Percentiles rank a stretch among this genome's conserved stretches.
These are phyloP conservation scores for Fusarium sororula DNA, from an alignment of 2,329 filamentous ascomycete species.

Conservation along the genomic window DNA sequence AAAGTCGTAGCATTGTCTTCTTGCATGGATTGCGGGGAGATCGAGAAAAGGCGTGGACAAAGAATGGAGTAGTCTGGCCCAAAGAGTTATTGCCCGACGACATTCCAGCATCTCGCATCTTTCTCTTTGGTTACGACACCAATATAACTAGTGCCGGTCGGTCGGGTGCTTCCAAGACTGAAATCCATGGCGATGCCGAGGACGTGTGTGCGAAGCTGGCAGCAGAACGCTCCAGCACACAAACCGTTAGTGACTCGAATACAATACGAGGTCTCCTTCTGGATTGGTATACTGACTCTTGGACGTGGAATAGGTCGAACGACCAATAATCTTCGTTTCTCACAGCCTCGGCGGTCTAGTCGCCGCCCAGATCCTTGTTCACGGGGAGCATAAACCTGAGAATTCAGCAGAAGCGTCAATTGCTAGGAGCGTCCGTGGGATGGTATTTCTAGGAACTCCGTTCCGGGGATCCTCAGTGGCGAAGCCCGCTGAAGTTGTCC, in stretches of 20 bases:
- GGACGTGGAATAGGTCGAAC: accelerated
- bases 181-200: not conserved
- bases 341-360: not conserved
- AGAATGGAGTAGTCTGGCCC: accelerated
- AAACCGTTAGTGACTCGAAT: not conserved
- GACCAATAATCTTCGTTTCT: not conserved
- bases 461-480: not conserved
- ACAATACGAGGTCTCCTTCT: too few relatives aligned
- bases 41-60: not conserved
- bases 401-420: accelerated
- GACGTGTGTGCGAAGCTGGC: not conserved
- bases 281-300: not conserved
- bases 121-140: not conserved
- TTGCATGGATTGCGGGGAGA: not conserved
- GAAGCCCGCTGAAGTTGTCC: accelerated
- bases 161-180: not conserved
- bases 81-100: not conserved
- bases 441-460: not conserved
- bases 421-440: accelerated
- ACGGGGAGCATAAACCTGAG: not conserved
- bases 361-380: not conserved
- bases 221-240: accelerated
- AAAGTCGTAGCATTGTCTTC: not conserved
- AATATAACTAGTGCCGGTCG: accelerated
- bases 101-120: not conserved